These are phyloP conservation scores for Kwoniella sp. DNA, from an alignment of 768 basidiomycete genomes.

Conservation along the genomic window DNA sequence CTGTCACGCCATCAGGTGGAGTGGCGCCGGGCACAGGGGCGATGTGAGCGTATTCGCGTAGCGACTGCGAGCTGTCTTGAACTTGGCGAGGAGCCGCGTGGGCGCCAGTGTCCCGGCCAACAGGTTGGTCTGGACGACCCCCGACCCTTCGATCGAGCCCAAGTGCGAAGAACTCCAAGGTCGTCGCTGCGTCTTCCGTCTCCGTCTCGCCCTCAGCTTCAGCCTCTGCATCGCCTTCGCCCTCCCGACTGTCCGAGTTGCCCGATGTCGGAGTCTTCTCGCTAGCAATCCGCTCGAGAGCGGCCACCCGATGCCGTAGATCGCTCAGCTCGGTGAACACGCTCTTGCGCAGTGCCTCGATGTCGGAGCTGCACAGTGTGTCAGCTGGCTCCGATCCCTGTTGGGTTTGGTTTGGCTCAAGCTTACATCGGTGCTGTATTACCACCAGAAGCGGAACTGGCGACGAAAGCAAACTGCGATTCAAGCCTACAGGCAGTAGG, in stretches of 20 bases:
- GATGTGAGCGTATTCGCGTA: conserved; percentile 1
- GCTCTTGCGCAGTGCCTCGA: background rate
- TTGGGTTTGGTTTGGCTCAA: background rate
- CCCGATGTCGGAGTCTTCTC: too few relatives aligned
- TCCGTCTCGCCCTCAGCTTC: background rate
- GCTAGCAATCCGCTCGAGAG: conserved; percentile 4
- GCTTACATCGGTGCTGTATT: too few relatives aligned
- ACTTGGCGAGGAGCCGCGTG: background rate
- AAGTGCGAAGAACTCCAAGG: conserved; percentile 22
- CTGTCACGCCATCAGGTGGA: conserved; percentile 12
- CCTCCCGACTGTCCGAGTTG: background rate
- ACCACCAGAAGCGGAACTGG: background rate
- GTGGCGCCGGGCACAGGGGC: background rate
- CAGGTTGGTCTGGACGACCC: too few relatives aligned
- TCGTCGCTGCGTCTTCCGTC: conserved; percentile 18
- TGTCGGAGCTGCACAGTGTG: background rate
- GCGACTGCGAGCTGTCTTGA: background rate
- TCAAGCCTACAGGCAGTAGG: conserved; percentile 12
- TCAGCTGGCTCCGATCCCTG: background rate
- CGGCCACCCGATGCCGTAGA: conserved; percentile 5
- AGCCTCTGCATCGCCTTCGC: too few relatives aligned
- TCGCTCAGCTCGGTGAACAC: conserved; percentile 4
- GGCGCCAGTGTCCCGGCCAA: too few relatives aligned
- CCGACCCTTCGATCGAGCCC: conserved; percentile 21
- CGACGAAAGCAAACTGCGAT: conserved; percentile 2